Conservation (phyloP, 2,329 filamentous ascomycete species). For the Magnaporthiopsis poae region DNA sequence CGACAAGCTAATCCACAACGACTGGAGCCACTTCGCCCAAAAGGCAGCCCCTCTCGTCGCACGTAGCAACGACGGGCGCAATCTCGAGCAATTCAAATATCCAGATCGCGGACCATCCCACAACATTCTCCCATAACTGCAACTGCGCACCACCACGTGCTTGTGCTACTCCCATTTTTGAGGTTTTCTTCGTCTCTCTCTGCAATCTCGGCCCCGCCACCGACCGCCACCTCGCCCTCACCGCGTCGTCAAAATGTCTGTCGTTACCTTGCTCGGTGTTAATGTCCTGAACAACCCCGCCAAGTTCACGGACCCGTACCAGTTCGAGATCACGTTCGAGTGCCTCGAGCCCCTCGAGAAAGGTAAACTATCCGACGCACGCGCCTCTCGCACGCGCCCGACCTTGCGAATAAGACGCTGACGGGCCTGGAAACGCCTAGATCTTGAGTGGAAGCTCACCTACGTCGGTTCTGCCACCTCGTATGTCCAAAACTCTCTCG, state of each 20-base stretch:
- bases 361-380: constrained; percentile 40
- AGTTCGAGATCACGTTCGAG: constrained; percentile 98
- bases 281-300: constrained; percentile 96
- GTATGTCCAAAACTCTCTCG: constrained; percentile 45
- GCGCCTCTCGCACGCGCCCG: neutral
- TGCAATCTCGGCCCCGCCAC: no score
- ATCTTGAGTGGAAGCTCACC: constrained; percentile 98
- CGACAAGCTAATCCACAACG: neutral
- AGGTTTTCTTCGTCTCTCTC: neutral
- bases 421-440: constrained; percentile 34
- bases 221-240: constrained; percentile 5
- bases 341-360: constrained; percentile 91
- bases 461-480: constrained; percentile 97
- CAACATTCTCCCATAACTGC: neutral
- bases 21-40: neutral
- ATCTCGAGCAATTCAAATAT: neutral
- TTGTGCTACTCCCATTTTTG: neutral
- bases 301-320: constrained; percentile 81
- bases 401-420: neutral
- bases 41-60: neutral
- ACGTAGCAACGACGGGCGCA: neutral
- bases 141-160: neutral
- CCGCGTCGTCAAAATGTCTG: constrained; percentile 59
- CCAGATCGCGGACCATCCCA: neutral
- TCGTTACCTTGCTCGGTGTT: constrained; percentile 90